A percentile compares a stretch with the other conserved stretches of the same genome.
phyloP scores from a whole-genome alignment of 1,139 yeast genomes.

The Hansenula lynferdii region DNA sequence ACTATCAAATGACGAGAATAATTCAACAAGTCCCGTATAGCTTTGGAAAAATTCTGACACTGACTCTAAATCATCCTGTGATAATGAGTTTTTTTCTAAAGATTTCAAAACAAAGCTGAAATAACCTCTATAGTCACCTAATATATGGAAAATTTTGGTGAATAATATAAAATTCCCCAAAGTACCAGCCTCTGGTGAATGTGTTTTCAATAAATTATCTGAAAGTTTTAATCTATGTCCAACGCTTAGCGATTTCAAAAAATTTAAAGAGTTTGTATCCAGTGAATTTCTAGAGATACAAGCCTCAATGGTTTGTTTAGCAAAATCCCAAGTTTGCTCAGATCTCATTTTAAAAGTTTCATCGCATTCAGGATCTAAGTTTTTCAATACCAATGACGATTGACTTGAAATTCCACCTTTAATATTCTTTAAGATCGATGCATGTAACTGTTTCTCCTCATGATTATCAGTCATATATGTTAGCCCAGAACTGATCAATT shows the following conservation, averaged over 20 bases:
- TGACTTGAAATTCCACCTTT: slow-evolving; percentile 32
- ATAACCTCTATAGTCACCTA: slow-evolving; percentile 9
- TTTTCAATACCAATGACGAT: slow-evolving; percentile 33
- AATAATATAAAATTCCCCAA: background rate
- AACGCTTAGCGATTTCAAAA: slow-evolving; percentile 27
- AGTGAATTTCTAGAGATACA: background rate
- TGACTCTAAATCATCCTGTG: slow-evolving; percentile 31
- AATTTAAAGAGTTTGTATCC: slow-evolving; percentile 11
- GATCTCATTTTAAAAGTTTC: slow-evolving; percentile 6
- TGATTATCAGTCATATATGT: slow-evolving; percentile 40
- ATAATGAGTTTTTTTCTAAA: background rate
- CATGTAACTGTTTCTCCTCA: slow-evolving; percentile 28
- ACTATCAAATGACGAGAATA: slow-evolving; percentile 22
- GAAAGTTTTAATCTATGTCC: slow-evolving; percentile 41
- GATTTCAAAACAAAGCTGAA: background rate
- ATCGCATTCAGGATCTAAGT: slow-evolving; percentile 17
- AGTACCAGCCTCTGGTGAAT: background rate
- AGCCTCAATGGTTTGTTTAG: background rate
- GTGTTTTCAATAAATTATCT: slow-evolving; percentile 30
- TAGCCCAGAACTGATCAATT: slow-evolving; percentile 79
- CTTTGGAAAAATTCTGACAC: slow-evolving; percentile 32
- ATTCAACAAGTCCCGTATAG: slow-evolving; percentile 39
- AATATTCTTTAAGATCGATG: slow-evolving; percentile 29
- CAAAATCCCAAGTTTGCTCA: background rate
- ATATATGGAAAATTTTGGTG: slow-evolving; percentile 4